Base-by-base conservation (phyloP, 352 stramenopile species). In the Phytophthora chlamydospora region DNA sequence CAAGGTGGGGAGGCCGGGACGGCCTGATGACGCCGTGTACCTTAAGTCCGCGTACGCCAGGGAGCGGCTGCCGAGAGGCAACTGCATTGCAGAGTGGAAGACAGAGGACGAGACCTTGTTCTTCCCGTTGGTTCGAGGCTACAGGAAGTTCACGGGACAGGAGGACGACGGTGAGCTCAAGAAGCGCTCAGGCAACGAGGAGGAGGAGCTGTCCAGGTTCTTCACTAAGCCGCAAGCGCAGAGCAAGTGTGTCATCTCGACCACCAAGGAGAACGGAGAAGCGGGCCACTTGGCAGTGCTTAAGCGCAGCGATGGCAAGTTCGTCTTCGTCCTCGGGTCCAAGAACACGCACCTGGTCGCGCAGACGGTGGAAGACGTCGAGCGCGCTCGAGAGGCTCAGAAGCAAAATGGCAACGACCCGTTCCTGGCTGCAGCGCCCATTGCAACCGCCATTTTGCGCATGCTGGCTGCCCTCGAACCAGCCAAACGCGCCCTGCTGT, bases 281-380 rank as follows among this genome's bases (percentile, higher is more conserved):
- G 81, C 83, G 2, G 85, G 75, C 6, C 85, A 94, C 50, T 62
- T 94, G 24, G 67, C 83, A 1, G 81, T 94, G 34, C 63, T 94
- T 14, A 90, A 92, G 63, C 78, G 79, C 7, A 64, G 48, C 6
- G 80, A 92, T 43, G 80, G 79, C n/a, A 44, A 62, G 38, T 92
- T 85, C 33, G 51, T 94, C 3, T 92, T 87, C 62, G 76, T 84
- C 10, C 65, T 92, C 9, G 85, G 85, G 16, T 94, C 85, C 33
- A 94, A 94, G 71, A 94, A 92, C 59, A 91, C 83, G 19, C 85
- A 94, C 66, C 56, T 94, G 43, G 27, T 90, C 6, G 78, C 76
- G 7, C 51, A 64, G 27, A 82, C 62, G 5, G 11, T 78, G 0
- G 72, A 86, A 0, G 81, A 92, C 47, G 72, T 94, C 29, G 68